Conservation (phyloP, 2,329 filamentous ascomycete genomes). For the Mollisia scopiformis region DNA sequence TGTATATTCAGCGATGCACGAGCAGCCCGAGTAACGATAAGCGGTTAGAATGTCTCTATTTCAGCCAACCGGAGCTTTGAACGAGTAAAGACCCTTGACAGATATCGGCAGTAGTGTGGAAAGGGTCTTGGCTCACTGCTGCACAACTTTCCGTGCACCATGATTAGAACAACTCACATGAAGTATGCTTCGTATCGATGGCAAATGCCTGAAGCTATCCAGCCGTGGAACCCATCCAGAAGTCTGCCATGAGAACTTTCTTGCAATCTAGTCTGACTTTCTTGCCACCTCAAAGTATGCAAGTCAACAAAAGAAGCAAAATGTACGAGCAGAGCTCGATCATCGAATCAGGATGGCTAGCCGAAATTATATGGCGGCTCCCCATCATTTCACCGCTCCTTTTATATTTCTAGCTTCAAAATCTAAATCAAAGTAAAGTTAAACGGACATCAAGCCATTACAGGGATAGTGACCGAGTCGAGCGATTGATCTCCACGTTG, state of each 20-base stretch:
- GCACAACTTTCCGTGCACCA: conserved; percentile 11
- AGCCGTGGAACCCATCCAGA: neutral
- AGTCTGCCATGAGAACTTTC: neutral
- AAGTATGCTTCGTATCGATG: conserved; percentile 15
- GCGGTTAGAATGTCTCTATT: conserved; percentile 1
- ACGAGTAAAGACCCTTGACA: neutral
- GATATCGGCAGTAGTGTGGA: conserved; percentile 11
- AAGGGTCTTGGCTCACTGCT: conserved; percentile 9
- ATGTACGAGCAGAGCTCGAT: neutral
- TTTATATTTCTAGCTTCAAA: neutral
- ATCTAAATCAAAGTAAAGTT: neutral
- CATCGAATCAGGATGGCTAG: neutral
- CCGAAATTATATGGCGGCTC: neutral
- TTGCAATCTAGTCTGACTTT: no score
- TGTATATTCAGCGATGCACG: conserved; percentile 11
- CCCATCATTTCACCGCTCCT: neutral
- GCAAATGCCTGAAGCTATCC: conserved; percentile 4
- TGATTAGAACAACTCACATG: conserved; percentile 17
- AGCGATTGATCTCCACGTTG: conserved; percentile 1
- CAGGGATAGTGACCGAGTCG: neutral
- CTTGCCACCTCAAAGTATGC: conserved; percentile 6
- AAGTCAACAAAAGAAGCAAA: neutral
- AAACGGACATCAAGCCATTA: neutral
- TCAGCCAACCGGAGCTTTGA: conserved; percentile 22
- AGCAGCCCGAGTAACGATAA: conserved; percentile 12